phyloP scores from a whole-genome alignment of 768 basidiomycete genomes.

The Cyclocybe cylindracea region DNA sequence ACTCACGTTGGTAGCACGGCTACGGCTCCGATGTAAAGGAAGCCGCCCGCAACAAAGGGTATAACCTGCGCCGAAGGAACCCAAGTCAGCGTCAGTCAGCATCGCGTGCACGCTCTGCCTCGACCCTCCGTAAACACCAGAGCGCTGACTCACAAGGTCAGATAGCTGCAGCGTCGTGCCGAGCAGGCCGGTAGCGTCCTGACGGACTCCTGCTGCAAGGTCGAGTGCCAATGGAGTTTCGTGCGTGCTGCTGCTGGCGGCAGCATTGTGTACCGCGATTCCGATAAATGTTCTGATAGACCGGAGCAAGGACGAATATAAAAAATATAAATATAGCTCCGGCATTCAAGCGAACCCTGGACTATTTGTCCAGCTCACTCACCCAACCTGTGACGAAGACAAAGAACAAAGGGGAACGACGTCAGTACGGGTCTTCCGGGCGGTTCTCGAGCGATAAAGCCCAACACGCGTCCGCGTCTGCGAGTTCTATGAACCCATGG shows the following conservation, averaged over 20 bases:
- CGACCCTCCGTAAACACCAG: conserved; percentile 2
- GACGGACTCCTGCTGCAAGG: conserved; percentile 77
- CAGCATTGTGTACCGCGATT: conserved; percentile 78
- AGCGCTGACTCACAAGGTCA: conserved; percentile 66
- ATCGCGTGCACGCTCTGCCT: conserved; percentile 13
- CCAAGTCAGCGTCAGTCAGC: conserved; percentile 11
- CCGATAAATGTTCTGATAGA: conserved; percentile 78
- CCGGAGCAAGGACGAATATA: conserved; percentile 17
- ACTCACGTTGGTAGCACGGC: conserved; percentile 89
- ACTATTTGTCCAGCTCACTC: conserved; percentile 24
- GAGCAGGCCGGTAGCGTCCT: conserved; percentile 73
- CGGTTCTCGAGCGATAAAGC: no score
- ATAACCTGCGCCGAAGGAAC: conserved; percentile 58
- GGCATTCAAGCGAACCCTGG: no score
- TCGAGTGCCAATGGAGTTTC: conserved; percentile 43
- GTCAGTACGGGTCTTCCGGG: no score
- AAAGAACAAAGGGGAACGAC: conserved; percentile 1
- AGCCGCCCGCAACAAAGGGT: conserved; percentile 88
- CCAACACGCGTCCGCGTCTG: no score
- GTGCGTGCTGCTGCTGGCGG: conserved; percentile 42
- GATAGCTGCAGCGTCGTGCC: conserved; percentile 80
- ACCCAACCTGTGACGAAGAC: conserved; percentile 38
- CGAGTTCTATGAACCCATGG: no score
- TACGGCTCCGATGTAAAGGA: conserved; percentile 92
- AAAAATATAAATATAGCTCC: not conserved